Percentiles rank a stretch among this genome's conserved stretches.
phyloP scores from a whole-genome alignment of 306 rosid species.

The Malus orientalis region DNA sequence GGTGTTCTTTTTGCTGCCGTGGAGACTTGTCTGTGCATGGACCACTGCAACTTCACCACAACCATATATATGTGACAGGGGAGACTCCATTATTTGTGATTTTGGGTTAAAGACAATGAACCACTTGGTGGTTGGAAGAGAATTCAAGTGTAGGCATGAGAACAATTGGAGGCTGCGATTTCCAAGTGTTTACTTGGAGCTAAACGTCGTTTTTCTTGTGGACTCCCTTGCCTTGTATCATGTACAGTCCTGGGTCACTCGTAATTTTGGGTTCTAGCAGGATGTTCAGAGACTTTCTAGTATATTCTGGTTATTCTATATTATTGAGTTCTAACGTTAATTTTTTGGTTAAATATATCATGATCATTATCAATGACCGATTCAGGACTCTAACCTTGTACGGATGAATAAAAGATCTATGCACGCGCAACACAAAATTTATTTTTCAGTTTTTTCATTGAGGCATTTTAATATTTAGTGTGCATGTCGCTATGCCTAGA shows the following conservation, averaged over 20 bases:
- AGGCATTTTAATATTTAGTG: no score
- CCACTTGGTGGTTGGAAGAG: background rate
- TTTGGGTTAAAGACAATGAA: background rate
- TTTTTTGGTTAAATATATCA: no score
- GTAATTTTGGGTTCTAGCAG: background rate
- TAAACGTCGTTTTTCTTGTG: background rate
- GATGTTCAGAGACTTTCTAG: background rate
- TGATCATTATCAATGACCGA: no score
- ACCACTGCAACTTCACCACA: background rate
- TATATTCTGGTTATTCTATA: no score
- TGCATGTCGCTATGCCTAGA: no score
- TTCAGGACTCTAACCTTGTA: no score
- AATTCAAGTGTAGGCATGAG: background rate
- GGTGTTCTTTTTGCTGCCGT: background rate
- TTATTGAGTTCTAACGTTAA: no score
- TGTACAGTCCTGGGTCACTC: background rate
- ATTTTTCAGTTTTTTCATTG: background rate
- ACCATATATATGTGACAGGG: background rate
- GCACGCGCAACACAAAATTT: no score
- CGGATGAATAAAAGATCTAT: no score
- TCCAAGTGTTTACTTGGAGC: background rate
- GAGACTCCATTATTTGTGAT: no score
- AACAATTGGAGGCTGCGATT: background rate
- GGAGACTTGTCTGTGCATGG: background rate
- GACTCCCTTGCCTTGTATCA: background rate